Conservation (phyloP, 805 yeast genomes). For the Ogataea naganishii region DNA sequence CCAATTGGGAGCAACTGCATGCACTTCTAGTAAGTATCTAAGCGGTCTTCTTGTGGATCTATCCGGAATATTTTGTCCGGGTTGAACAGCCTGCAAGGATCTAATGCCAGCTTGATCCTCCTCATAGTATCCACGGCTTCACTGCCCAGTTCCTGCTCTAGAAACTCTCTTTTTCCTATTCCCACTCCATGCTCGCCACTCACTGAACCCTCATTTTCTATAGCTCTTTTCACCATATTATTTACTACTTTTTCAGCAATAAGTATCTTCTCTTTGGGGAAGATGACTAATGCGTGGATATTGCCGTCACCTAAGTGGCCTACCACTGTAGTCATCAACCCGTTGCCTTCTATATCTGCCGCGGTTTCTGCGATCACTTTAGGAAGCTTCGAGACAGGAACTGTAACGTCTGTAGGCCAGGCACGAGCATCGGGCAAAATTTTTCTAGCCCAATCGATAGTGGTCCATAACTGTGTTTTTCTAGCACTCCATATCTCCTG, state of each 20-base stretch:
- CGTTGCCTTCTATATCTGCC: slow-evolving; percentile 44
- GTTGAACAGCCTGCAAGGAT: slow-evolving; percentile 62
- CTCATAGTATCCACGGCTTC: slow-evolving; percentile 66
- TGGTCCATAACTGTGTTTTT: slow-evolving; percentile 59
- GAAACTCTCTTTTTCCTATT: slow-evolving; percentile 59
- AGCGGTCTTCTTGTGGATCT: slow-evolving; percentile 34
- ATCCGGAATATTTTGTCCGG: slow-evolving; percentile 72
- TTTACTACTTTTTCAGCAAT: slow-evolving; percentile 43
- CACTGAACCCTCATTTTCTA: slow-evolving; percentile 68
- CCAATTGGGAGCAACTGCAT: no score
- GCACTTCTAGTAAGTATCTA: slow-evolving; percentile 8
- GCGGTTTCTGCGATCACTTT: slow-evolving; percentile 55
- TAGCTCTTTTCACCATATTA: slow-evolving; percentile 55
- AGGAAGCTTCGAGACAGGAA: slow-evolving; percentile 63
- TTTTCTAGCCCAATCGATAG: slow-evolving; percentile 53
- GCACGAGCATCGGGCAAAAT: slow-evolving; percentile 33
- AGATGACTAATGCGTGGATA: slow-evolving; percentile 60
- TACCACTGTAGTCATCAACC: slow-evolving; percentile 46
- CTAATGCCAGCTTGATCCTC: slow-evolving; percentile 57
- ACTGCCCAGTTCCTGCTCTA: slow-evolving; percentile 55
- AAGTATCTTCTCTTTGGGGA: slow-evolving; percentile 38
- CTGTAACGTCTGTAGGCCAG: slow-evolving; percentile 79
- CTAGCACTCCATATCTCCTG: slow-evolving; percentile 67
- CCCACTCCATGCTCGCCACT: slow-evolving; percentile 87
- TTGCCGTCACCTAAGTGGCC: slow-evolving; percentile 84